Percentiles rank a stretch among this genome's conserved stretches.
phyloP scores from a whole-genome alignment of 192 early-diverging fungal species.

The Coemansia pectinata region DNA sequence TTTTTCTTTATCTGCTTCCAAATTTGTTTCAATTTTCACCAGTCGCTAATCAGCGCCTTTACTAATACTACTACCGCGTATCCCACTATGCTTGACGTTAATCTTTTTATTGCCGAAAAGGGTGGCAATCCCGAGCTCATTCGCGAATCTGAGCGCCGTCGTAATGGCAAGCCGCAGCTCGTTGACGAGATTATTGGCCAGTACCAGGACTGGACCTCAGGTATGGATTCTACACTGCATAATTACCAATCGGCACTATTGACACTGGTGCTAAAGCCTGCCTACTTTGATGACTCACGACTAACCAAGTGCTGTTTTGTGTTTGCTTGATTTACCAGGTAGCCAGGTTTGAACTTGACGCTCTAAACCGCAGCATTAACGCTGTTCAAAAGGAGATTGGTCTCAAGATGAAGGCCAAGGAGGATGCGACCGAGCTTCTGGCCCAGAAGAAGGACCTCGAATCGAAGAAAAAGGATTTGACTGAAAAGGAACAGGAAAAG shows the following conservation, averaged over 20 bases:
- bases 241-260: background rate
- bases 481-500: conserved; percentile 75
- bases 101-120: conserved; percentile 80
- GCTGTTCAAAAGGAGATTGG: conserved; percentile 90
- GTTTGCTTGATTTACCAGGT: background rate
- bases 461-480: conserved; percentile 66
- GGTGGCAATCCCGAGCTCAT: conserved; percentile 94
- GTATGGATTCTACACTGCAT: conserved; percentile 47
- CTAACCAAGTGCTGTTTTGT: background rate
- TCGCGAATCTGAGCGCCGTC: conserved; percentile 88
- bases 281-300: conserved; percentile 7
- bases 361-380: conserved; percentile 89
- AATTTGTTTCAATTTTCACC: too few relatives aligned
- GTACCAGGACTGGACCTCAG: conserved; percentile 86
- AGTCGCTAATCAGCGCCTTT: background rate
- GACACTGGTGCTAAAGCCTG: background rate
- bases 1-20: background rate
- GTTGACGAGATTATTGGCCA: conserved; percentile 91
- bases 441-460: conserved; percentile 74
- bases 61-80: background rate
- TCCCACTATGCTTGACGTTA: conserved; percentile 85
- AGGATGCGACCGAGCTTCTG: conserved; percentile 75
- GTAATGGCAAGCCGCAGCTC: conserved; percentile 78
- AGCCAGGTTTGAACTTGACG: conserved; percentile 86
- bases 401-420: conserved; percentile 87